phyloP scores from a whole-genome alignment of 257 asterid species.

The Solanum corneliomulleri region DNA sequence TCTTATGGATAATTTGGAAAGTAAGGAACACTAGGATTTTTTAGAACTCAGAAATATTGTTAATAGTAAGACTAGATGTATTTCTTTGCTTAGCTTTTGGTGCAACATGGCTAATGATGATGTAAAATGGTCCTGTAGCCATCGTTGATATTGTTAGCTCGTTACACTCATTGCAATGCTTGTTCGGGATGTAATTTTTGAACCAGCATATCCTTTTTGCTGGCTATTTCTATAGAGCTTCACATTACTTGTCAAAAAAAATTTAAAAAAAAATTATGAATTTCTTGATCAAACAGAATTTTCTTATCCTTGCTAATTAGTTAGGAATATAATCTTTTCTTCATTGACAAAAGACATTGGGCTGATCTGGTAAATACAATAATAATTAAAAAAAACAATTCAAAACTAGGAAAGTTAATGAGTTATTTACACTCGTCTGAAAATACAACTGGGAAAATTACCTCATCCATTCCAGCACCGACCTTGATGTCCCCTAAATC shows the following conservation, averaged over 20 bases:
- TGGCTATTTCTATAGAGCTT: neutral
- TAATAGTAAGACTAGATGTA: neutral
- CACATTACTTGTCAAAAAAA: neutral
- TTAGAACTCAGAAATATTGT: neutral
- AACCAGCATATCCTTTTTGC: neutral
- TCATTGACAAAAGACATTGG: neutral
- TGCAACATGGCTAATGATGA: neutral
- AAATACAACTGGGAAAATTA: conserved; percentile 14
- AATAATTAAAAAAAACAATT: neutral
- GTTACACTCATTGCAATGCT: neutral
- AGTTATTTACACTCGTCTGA: neutral
- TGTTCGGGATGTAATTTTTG: neutral
- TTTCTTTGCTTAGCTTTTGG: neutral
- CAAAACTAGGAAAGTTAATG: neutral
- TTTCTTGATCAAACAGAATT: neutral
- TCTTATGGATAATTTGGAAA: neutral
- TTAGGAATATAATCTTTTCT: neutral
- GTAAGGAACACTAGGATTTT: neutral
- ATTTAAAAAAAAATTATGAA: neutral
- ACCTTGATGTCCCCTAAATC: conserved; percentile 65
- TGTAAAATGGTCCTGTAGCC: neutral
- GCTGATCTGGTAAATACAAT: neutral
- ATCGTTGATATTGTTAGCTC: neutral
- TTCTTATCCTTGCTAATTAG: neutral
- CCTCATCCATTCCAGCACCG: conserved; percentile 63